Evolutionary conservation across 441 rosid genomes (phyloP), one percentile per base, ranked within the genome.

Genomic region (Populus hybrid): DNA sequence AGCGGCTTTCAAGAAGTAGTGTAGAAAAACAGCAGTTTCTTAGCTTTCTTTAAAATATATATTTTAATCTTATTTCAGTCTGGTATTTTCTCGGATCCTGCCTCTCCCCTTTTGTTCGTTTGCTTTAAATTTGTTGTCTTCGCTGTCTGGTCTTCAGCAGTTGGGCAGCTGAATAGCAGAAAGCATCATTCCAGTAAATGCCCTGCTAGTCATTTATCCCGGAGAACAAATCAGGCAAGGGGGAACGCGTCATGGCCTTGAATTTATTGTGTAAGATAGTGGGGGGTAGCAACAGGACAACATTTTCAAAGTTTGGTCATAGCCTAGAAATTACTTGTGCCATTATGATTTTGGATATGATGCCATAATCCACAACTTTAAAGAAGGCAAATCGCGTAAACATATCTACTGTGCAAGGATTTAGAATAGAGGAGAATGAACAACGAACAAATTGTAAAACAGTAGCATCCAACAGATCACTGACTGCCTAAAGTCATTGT

Each of bases 391-490:
- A 79, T 76, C 14, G 83, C 42, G 50, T 63, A 68, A 40, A 83
- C 76, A 40, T 69, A 73, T 72, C 64, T 76, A 84, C 80, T 78
- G 69, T 71, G 79, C 82, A 79, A 78, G 76, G 75, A 78, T 71
- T 77, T 74, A 59, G 78, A 83, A 72, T 70, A 67, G 74, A 81
- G 61, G 72, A 73, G 71, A 46, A 67, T 32, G 9, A 70, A 70
- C 69, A 79, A 50, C 78, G 76, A 71, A 30, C 78, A 82, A 77
- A 71, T 80, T 68, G 67, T 67, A 61, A 77, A 23, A 18, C 5
- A 30, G 70, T 66, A 67, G 30, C 35, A 76, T 76, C 77, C 78
- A 80, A 80, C 83, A 79, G 76, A 75, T 72, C 50, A 40, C 50
- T 40, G 70, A 61, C 84, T 32, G 74, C 73, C 82, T 71, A 73